Evolutionary conservation across 306 rosid genomes (phyloP), one percentile per base, ranked within the genome.

Genomic region (Pyrus bretschneideri): DNA sequence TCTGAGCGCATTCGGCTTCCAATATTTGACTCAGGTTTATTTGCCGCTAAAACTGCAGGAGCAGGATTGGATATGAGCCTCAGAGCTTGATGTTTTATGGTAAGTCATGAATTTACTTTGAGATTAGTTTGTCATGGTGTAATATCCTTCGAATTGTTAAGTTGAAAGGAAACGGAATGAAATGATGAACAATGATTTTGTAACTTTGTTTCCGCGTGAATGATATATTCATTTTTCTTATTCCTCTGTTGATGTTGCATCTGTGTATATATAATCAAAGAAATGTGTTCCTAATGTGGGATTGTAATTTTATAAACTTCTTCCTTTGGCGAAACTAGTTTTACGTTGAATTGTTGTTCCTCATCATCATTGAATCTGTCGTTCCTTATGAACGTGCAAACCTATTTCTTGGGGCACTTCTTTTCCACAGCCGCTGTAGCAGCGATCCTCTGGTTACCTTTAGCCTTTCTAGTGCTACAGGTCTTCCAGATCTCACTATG

Each of bases 31-130:
- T 12, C 96, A 94, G 83, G 97, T 90, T 49, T 94, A 91, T 76
- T 84, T 93, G 85, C 97, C 97, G 4, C 83, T 91, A 80, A 93
- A 93, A 83, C 81, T 93, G 86, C 97, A 91, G 85, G 91, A 93
- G 86, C 78, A 86, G 79, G 98, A 91, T 74, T 93, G 98, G 98
- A 82, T 87, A 21, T 88, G 89, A 88, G 74, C 4, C 15, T 8
- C 21, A 6, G 42, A 25, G 42, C 42, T 6, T 38, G 42, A 38
- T 64, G 29, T 22, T 44, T 44, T 11, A 21, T 5, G 27, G 70
- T 80, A 73, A 72, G 31, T n/a, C 38, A 52, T 42, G 60, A 19
- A 23, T 35, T 57, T 23, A n/a, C 23, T 70, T 1, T 9, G 44
- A 22, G 23, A 25, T 46, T 69, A 15, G 73, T 49, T 27, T 4